Percentiles rank a stretch among this genome's conserved stretches.
phyloP scores from a whole-genome alignment of 225 moss, liverwort and hornwort genomes.

The Straminergon stramineum region DNA sequence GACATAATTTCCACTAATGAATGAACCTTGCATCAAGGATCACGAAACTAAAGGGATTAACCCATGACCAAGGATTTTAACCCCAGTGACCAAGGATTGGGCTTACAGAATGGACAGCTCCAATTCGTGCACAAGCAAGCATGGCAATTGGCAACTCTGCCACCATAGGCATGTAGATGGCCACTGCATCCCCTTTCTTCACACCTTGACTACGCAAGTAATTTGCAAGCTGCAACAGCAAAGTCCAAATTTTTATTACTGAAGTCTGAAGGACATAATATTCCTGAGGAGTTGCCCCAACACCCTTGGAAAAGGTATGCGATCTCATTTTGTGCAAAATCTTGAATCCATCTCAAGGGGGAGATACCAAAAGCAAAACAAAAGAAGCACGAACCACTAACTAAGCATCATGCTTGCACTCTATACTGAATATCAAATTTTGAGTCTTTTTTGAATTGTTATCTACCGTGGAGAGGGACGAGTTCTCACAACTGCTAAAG shows the following conservation, averaged over 20 bases:
- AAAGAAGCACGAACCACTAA: too few species aligned
- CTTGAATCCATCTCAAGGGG: background rate
- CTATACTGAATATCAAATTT: background rate
- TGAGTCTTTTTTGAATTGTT: background rate
- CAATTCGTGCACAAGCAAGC: constrained; percentile 98
- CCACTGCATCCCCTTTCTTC: constrained; percentile 86
- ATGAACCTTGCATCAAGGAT: background rate
- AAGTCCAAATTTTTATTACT: background rate
- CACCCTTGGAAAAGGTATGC: background rate
- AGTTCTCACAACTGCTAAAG: background rate
- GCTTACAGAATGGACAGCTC: constrained; percentile 94
- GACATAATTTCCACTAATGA: background rate
- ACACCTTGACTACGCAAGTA: constrained; percentile 78
- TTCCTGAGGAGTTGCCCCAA: background rate
- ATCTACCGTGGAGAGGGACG: background rate
- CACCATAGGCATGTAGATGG: constrained; percentile 96
- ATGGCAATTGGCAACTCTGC: constrained; percentile 83
- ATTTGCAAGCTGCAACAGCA: constrained; percentile 70
- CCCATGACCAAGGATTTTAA: background rate
- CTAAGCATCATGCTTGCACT: background rate
- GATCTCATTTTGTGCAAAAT: background rate
- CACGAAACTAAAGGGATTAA: background rate
- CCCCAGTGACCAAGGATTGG: background rate
- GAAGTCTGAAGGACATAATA: background rate
- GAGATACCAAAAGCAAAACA: background rate